Evolutionary conservation across 176 grass and related monocot genomes (phyloP).

Genomic region (Calamus simplicifolius): DNA sequence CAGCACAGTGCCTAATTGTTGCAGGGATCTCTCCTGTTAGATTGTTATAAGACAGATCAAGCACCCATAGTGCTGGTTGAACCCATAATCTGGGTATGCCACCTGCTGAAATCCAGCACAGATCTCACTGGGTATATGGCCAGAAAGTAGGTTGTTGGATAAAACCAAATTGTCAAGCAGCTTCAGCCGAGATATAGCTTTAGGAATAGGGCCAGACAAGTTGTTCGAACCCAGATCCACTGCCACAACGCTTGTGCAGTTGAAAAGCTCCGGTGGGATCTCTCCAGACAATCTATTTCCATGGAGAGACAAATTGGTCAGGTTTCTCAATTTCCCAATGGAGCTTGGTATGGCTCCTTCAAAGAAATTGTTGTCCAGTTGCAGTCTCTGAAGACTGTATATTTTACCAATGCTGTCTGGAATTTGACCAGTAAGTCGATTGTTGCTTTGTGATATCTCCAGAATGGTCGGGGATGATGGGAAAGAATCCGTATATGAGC

Average conservation of each 20-base stretch:
- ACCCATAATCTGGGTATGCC: constrained; percentile 73
- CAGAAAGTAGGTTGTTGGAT: constrained; percentile 67
- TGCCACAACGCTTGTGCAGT: constrained; percentile 67
- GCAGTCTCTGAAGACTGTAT: constrained; percentile 55
- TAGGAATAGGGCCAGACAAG: constrained; percentile 57
- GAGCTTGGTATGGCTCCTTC: constrained; percentile 60
- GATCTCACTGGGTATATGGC: constrained; percentile 61
- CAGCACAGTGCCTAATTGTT: constrained; percentile 53
- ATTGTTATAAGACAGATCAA: constrained; percentile 81
- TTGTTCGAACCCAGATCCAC: constrained; percentile 78
- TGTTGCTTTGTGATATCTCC: constrained; percentile 63
- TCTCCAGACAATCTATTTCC: constrained; percentile 72
- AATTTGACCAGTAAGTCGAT: constrained; percentile 57
- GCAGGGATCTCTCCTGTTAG: constrained; percentile 65
- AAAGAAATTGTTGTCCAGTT: constrained; percentile 70
- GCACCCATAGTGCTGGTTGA: constrained; percentile 81
- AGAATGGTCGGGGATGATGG: constrained; percentile 64
- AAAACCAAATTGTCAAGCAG: constrained; percentile 81
- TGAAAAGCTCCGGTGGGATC: constrained; percentile 79
- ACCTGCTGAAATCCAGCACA: constrained; percentile 65
- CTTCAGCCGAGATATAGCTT: constrained; percentile 59
- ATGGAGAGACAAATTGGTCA: constrained; percentile 73
- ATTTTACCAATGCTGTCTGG: constrained; percentile 53
- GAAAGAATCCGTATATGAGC: no score
- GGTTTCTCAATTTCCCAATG: constrained; percentile 57